phyloP scores from a whole-genome alignment of 2,329 filamentous ascomycete species.

The Lachnellula willkommii region DNA sequence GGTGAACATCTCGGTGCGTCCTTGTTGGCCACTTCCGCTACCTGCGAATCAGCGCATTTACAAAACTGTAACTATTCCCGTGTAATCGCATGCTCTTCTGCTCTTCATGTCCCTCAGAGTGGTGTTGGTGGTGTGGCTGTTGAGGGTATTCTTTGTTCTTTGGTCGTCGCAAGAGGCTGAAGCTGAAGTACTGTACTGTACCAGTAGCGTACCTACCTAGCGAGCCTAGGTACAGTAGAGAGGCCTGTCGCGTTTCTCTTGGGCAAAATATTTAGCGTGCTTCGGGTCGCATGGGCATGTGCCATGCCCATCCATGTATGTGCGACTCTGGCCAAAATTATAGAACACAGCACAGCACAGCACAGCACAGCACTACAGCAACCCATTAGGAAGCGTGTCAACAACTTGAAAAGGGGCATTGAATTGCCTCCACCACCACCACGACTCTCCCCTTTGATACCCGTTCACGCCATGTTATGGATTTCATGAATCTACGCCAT shows the following conservation, averaged over 20 bases:
- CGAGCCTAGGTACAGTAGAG: too few species aligned
- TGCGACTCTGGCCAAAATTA: neutral
- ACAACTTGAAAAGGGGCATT: conserved; percentile 5
- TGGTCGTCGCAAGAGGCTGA: neutral
- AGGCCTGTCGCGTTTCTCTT: too few species aligned
- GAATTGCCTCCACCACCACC: neutral
- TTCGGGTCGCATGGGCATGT: neutral
- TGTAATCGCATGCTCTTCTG: neutral
- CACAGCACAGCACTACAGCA: too few species aligned
- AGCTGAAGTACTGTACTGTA: neutral
- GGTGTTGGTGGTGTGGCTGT: neutral
- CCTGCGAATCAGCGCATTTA: conserved; percentile 12
- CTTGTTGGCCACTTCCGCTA: neutral
- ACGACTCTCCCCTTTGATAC: neutral
- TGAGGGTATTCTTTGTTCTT: neutral
- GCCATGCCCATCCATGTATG: neutral
- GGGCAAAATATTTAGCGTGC: neutral
- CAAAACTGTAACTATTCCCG: neutral
- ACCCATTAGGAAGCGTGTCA: conserved; percentile 20
- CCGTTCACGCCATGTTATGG: too few species aligned
- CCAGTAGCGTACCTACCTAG: too few species aligned
- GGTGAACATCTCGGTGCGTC: conserved; percentile 70
- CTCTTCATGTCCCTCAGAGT: neutral
- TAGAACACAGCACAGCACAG: too few species aligned
- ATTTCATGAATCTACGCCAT: too few species aligned